Percentiles rank a stretch among this genome's conserved stretches.
These are phyloP conservation scores for Botrytis hyacinthi DNA, from an alignment of 2,329 filamentous ascomycete species.

Conservation along the genomic window DNA sequence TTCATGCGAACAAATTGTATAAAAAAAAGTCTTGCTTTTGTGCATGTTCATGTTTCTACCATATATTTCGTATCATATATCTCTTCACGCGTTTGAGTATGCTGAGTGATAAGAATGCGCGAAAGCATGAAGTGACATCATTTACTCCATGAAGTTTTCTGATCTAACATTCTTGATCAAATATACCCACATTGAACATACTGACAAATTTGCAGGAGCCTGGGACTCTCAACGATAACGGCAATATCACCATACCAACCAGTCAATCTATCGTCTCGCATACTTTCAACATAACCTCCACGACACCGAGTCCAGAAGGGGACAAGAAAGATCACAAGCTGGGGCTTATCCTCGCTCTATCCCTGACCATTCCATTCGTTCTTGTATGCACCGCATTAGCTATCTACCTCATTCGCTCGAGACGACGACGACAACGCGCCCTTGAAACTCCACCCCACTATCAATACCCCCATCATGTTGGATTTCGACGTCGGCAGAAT, in stretches of 20 bases:
- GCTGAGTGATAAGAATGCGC: not conserved
- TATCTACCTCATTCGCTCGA: constrained; percentile 15
- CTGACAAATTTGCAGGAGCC: constrained; percentile 8
- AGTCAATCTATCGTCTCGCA: constrained; percentile 9
- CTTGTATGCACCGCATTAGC: constrained; percentile 9
- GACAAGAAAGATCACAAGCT: constrained; percentile 16
- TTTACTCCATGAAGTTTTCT: not conserved
- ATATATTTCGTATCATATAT: not conserved
- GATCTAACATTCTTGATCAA: not conserved
- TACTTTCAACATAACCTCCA: constrained; percentile 12
- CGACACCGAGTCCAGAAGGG: not conserved
- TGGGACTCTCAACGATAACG: constrained; percentile 5
- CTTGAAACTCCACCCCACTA: not conserved
- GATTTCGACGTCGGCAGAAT: not conserved
- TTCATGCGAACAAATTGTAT: not conserved
- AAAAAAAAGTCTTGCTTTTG: not conserved
- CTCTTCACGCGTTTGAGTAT: not conserved
- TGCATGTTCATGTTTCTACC: not conserved
- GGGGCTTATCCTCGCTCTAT: constrained; percentile 14
- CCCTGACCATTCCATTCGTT: constrained; percentile 16
- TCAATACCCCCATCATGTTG: constrained; percentile 19
- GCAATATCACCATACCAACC: not conserved
- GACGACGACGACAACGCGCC: not conserved
- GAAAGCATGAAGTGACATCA: not conserved
- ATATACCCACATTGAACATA: not conserved